A percentile compares a stretch with the other conserved stretches of the same genome.
phyloP scores from a whole-genome alignment of 768 basidiomycete species.

The Coprinellus micaceus region DNA sequence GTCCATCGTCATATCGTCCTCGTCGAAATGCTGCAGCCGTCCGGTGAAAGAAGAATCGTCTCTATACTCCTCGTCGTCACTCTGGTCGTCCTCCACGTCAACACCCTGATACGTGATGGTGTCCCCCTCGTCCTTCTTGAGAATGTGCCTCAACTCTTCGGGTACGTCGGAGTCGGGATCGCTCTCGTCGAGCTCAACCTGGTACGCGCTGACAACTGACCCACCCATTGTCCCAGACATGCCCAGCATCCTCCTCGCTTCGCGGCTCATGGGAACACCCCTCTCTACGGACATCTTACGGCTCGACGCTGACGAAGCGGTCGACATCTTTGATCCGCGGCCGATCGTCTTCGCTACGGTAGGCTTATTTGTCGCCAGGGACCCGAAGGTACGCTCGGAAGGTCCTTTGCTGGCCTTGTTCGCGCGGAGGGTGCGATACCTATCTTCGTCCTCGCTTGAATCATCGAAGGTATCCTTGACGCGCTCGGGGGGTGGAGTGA shows the following conservation, averaged over 20 bases:
- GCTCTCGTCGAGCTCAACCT: slow-evolving; percentile 45
- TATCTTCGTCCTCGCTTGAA: slow-evolving; percentile 3
- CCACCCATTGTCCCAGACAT: slow-evolving; percentile 68
- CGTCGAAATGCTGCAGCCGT: neutral
- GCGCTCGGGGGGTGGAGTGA: neutral
- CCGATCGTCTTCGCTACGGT: neutral
- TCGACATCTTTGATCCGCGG: neutral
- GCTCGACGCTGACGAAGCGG: neutral
- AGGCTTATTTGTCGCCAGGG: too few relatives aligned
- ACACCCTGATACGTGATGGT: slow-evolving; percentile 12
- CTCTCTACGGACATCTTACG: neutral
- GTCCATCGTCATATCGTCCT: slow-evolving; percentile 3
- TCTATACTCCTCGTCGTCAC: neutral
- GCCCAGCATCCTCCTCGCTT: slow-evolving; percentile 55
- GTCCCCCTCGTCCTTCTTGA: slow-evolving; percentile 30
- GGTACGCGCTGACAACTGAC: slow-evolving; percentile 44
- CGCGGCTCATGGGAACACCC: slow-evolving; percentile 22
- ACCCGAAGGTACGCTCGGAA: neutral
- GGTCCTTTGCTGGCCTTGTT: neutral
- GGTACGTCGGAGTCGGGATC: slow-evolving; percentile 82
- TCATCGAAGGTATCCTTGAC: slow-evolving; percentile 9
- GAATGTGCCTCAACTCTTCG: slow-evolving; percentile 64
- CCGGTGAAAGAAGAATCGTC: slow-evolving; percentile 4
- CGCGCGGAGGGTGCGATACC: neutral
- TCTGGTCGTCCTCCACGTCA: neutral